Conservation (phyloP, 2,329 filamentous ascomycete species). For the Dichotomopilus funicola region DNA sequence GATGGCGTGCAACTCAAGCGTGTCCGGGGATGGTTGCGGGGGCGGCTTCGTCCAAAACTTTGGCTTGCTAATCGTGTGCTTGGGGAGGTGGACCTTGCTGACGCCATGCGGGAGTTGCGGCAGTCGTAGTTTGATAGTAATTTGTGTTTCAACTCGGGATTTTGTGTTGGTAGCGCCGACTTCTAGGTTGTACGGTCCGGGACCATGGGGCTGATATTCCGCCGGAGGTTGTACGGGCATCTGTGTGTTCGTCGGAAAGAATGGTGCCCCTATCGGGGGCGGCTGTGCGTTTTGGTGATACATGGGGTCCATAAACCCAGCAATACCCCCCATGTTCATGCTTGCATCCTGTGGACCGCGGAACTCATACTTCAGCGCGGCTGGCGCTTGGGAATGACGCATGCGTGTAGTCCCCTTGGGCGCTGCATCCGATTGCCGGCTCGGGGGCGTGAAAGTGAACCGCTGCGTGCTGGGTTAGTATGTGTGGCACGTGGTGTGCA, state of each 20-base stretch:
- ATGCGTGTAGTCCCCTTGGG: slow-evolving; percentile 1
- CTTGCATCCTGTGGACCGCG: slow-evolving; percentile 7
- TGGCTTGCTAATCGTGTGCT: slow-evolving; percentile 88
- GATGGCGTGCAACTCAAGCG: slow-evolving; percentile 70
- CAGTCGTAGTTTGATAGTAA: slow-evolving; percentile 76
- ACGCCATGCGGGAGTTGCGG: slow-evolving; percentile 68
- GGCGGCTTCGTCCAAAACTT: slow-evolving; percentile 75
- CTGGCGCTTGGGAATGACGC: slow-evolving; percentile 4
- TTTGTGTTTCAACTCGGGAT: slow-evolving; percentile 93
- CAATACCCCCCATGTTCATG: neutral
- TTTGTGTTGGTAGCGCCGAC: slow-evolving; percentile 67
- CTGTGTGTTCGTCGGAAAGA: slow-evolving; percentile 2
- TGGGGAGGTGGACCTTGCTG: slow-evolving; percentile 76
- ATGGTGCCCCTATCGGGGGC: neutral
- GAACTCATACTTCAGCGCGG: slow-evolving; percentile 10
- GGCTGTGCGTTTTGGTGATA: neutral
- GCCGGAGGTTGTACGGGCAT: neutral
- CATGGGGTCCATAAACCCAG: slow-evolving; percentile 1
- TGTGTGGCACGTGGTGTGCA: neutral
- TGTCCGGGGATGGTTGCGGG: slow-evolving; percentile 61
- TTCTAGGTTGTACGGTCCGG: slow-evolving; percentile 39
- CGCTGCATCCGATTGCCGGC: neutral
- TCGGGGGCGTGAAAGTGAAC: slow-evolving; percentile 26
- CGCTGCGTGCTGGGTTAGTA: slow-evolving; percentile 10
- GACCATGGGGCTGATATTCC: slow-evolving; percentile 21